Evolutionary conservation across 2,329 filamentous ascomycete genomes (phyloP).

Genomic region (Talaromyces albobiverticillius): DNA sequence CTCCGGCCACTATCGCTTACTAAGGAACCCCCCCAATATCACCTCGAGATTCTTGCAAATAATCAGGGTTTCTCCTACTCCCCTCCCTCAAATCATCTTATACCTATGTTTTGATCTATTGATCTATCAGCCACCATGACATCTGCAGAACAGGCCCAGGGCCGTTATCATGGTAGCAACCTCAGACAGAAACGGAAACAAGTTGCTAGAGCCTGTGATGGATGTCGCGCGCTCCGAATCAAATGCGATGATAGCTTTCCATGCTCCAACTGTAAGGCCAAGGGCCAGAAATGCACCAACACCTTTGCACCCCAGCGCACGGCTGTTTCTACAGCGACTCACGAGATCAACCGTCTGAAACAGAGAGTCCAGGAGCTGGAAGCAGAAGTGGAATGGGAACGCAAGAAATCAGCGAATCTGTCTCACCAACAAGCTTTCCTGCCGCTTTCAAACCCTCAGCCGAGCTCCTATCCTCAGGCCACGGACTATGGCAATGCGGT

Average conservation of each 20-base stretch:
- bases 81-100: too few species aligned
- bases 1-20: too few species aligned
- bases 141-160: too few species aligned
- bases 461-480: neutral
- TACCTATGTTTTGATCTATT: too few species aligned
- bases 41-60: too few species aligned
- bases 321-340: constrained; percentile 1
- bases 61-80: too few species aligned
- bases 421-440: neutral
- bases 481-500: neutral
- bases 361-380: constrained; percentile 12
- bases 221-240: constrained; percentile 10
- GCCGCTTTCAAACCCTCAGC: neutral
- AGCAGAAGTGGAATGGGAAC: neutral
- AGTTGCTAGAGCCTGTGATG: constrained; percentile 14
- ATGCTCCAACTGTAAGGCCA: constrained; percentile 7
- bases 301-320: neutral
- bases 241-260: constrained; percentile 13
- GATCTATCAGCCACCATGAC: too few species aligned
- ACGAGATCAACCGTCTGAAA: constrained; percentile 2
- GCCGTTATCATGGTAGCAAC: too few species aligned
- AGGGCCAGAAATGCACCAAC: constrained; percentile 3
- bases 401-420: neutral
- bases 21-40: too few species aligned
- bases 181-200: constrained; percentile 7